phyloP scores from a whole-genome alignment of 1,284 basidiomycete species.

The Gastroboletus turbinatus region DNA sequence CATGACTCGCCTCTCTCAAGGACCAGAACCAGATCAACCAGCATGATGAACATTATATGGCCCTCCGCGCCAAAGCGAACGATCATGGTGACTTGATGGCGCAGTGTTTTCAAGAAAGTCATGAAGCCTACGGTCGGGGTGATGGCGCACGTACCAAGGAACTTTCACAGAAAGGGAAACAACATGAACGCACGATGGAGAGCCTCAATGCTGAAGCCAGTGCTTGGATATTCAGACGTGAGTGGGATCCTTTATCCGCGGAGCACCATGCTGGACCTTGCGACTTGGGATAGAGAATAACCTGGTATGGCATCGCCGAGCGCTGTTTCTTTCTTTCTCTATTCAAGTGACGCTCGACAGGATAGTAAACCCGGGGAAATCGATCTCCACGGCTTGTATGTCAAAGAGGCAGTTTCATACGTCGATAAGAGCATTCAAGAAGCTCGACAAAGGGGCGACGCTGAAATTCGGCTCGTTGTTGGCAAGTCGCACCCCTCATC shows the following conservation, averaged over 20 bases:
- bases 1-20: slow-evolving; percentile 33
- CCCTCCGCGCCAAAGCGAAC: slow-evolving; percentile 71
- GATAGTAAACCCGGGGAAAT: slow-evolving; percentile 74
- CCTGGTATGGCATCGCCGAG: slow-evolving; percentile 42
- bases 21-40: slow-evolving; percentile 68
- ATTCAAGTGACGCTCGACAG: slow-evolving; percentile 34
- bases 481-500: slow-evolving; percentile 46
- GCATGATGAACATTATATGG: slow-evolving; percentile 65
- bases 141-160: slow-evolving; percentile 84
- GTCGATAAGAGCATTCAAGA: slow-evolving; percentile 70
- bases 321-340: neutral
- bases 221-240: slow-evolving; percentile 87
- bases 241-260: slow-evolving; percentile 8
- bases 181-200: slow-evolving; percentile 80
- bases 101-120: slow-evolving; percentile 61
- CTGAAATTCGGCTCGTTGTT: slow-evolving; percentile 83
- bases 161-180: slow-evolving; percentile 81
- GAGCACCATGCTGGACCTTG: neutral
- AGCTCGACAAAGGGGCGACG: slow-evolving; percentile 65
- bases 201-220: slow-evolving; percentile 82
- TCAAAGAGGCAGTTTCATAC: slow-evolving; percentile 84
- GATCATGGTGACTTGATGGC: slow-evolving; percentile 77
- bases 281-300: slow-evolving; percentile 70
- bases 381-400: slow-evolving; percentile 91
- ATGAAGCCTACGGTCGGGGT: slow-evolving; percentile 65